These are phyloP conservation scores for Epichloe typhina DNA, from an alignment of 2,329 filamentous ascomycete species.

Conservation along the genomic window DNA sequence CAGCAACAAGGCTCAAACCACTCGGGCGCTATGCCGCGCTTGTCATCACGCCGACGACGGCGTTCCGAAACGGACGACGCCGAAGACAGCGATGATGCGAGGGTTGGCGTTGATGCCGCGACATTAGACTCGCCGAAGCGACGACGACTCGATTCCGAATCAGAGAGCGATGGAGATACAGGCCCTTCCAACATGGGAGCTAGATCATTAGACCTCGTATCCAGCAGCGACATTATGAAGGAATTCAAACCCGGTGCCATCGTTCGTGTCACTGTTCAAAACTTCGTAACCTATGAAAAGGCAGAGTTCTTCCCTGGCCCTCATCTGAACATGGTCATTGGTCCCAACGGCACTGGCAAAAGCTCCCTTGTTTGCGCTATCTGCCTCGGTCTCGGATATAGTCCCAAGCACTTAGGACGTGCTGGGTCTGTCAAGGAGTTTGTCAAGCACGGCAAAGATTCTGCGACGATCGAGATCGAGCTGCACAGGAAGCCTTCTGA, in stretches of 20 bases:
- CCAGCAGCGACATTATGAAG: conserved; percentile 12
- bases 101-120: conserved; percentile 12
- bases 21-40: conserved; percentile 15
- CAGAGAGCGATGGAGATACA: conserved; percentile 9
- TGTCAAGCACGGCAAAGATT: conserved; percentile 74
- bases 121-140: conserved; percentile 22
- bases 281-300: conserved; percentile 91
- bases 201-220: conserved; percentile 4
- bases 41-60: conserved; percentile 27
- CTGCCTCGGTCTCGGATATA: conserved; percentile 80
- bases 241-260: conserved; percentile 67
- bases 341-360: conserved; percentile 96
- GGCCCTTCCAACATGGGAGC: conserved; percentile 8
- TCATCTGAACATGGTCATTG: conserved; percentile 95
- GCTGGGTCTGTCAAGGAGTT: conserved; percentile 79
- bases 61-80: conserved; percentile 29
- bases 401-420: conserved; percentile 68
- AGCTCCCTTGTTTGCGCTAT: conserved; percentile 96
- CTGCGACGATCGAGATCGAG: conserved; percentile 82
- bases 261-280: conserved; percentile 67
- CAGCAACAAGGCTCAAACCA: not conserved
- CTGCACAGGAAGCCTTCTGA: conserved; percentile 52
- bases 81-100: conserved; percentile 19
- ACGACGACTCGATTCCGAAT: conserved; percentile 17
- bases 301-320: conserved; percentile 87